These are phyloP conservation scores for Cucurbita moschata DNA, from an alignment of 306 rosid species.

Conservation along the genomic window DNA sequence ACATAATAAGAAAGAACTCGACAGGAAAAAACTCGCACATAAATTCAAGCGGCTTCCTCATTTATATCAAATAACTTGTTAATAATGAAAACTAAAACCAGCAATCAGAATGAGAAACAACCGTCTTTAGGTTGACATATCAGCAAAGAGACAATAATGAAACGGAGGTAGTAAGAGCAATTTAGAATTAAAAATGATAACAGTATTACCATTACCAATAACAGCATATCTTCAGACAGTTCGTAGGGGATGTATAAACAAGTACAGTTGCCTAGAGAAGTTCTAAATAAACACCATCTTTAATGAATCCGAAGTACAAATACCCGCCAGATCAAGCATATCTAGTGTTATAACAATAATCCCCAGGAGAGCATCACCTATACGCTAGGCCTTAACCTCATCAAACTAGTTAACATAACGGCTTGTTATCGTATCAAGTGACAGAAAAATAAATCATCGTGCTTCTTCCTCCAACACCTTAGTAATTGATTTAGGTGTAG, in stretches of 20 bases:
- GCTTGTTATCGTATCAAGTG: background rate
- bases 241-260: background rate
- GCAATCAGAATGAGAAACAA: background rate
- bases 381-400: background rate
- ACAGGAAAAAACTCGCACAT: conserved; percentile 1
- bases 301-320: background rate
- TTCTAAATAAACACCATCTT: background rate
- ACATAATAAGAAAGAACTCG: background rate
- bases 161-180: background rate
- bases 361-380: background rate
- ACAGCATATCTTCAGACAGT: no score
- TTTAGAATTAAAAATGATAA: background rate
- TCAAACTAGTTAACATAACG: background rate
- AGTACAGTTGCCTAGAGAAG: background rate
- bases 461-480: background rate
- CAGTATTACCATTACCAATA: background rate
- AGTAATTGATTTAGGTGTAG: background rate
- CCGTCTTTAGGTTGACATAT: background rate
- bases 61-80: background rate
- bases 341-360: background rate
- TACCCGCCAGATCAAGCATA: background rate
- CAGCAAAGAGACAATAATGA: background rate
- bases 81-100: background rate
- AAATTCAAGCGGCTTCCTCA: background rate
- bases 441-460: background rate